Conservation (phyloP, 176 grass and related monocot species). For the Eremochloa ophiuroides region DNA sequence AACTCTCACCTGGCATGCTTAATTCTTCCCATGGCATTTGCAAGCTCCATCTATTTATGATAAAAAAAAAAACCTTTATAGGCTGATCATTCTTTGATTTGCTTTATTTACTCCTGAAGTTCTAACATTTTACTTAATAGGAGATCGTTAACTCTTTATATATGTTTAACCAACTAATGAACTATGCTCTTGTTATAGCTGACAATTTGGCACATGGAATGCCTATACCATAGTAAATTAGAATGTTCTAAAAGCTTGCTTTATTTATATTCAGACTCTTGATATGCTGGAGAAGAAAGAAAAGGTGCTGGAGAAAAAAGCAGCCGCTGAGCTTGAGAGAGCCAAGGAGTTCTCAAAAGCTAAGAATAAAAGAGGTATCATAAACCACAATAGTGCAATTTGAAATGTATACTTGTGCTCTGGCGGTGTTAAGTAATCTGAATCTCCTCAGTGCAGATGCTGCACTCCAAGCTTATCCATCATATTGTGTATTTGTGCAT, state of each 20-base stretch:
- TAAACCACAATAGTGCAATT: background rate
- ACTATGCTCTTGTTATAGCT: background rate
- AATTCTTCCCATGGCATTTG: background rate
- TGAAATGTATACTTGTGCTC: background rate
- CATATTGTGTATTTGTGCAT: background rate
- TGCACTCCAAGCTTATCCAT: background rate
- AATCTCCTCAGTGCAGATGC: background rate
- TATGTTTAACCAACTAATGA: background rate
- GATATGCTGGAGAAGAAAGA: constrained; percentile 86
- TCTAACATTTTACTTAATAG: background rate
- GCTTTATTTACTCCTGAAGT: background rate
- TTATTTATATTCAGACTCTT: constrained; percentile 47
- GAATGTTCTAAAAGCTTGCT: background rate
- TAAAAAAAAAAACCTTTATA: too few species aligned
- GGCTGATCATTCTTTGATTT: background rate
- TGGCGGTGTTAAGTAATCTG: background rate
- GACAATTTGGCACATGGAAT: background rate
- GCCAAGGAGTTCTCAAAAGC: constrained; percentile 74
- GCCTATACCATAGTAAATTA: background rate
- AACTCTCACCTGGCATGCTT: background rate
- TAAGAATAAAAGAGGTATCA: constrained; percentile 67
- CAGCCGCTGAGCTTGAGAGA: constrained; percentile 58
- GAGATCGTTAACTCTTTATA: background rate
- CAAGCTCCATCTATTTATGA: background rate
- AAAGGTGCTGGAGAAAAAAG: constrained; percentile 66